Percentiles rank a stretch among this genome's conserved stretches.
phyloP scores from a whole-genome alignment of 2,329 filamentous ascomycete species.

The Botryotinia narcissicola region DNA sequence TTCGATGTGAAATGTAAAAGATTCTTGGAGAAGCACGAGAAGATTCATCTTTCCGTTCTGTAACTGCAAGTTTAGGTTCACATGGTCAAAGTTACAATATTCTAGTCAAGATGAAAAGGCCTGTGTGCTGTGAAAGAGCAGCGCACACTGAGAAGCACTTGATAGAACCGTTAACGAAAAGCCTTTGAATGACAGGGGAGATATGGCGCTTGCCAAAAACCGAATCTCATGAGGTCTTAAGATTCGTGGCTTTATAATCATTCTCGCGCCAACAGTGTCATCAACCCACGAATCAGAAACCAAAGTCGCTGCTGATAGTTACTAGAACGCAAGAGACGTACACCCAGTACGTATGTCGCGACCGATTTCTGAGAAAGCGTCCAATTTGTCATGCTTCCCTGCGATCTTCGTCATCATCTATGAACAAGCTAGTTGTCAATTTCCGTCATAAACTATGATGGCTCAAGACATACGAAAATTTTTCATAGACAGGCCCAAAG shows the following conservation, averaged over 20 bases:
- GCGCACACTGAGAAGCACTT: background rate
- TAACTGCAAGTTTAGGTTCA: background rate
- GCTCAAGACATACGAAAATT: background rate
- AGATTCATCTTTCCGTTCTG: background rate
- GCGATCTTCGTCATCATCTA: background rate
- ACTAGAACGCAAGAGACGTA: background rate
- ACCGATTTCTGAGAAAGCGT: background rate
- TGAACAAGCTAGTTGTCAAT: background rate
- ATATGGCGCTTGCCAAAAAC: background rate
- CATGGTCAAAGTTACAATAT: too few species aligned
- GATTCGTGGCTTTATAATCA: background rate
- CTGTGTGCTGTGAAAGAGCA: background rate
- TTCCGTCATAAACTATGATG: background rate
- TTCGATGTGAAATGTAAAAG: background rate
- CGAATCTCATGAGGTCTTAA: background rate
- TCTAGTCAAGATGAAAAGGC: background rate
- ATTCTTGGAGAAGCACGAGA: background rate
- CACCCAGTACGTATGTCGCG: background rate
- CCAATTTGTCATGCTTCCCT: too few species aligned
- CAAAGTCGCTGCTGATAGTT: background rate
- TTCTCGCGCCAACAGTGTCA: background rate
- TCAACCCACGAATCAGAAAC: background rate
- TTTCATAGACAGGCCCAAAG: background rate
- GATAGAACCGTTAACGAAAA: too few species aligned
- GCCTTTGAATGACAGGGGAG: background rate